Conservation (phyloP, 2,329 filamentous ascomycete genomes). For the Cadophora sp. region DNA sequence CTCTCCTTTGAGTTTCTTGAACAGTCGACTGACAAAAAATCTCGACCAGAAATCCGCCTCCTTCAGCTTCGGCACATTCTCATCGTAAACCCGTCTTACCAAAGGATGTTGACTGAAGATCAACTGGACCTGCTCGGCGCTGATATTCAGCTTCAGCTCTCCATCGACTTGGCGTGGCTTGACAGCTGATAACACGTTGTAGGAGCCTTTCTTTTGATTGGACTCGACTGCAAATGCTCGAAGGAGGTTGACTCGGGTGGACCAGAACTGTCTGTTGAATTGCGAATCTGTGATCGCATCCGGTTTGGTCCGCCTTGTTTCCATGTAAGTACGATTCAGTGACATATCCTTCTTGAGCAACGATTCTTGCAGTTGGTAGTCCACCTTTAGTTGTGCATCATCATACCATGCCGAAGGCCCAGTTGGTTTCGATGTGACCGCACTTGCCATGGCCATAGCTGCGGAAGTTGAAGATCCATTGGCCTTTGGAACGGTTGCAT, state of each 20-base stretch:
- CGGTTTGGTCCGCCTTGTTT: slow-evolving; percentile 82
- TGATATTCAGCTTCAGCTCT: slow-evolving; percentile 81
- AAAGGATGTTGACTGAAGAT: slow-evolving; percentile 94
- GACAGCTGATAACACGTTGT: slow-evolving; percentile 91
- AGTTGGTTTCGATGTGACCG: slow-evolving; percentile 60
- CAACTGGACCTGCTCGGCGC: slow-evolving; percentile 88
- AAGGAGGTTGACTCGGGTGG: slow-evolving; percentile 82
- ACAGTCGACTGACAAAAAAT: slow-evolving; percentile 90
- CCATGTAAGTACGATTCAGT: slow-evolving; percentile 85
- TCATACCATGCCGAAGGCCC: slow-evolving; percentile 75
- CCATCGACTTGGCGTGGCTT: slow-evolving; percentile 80
- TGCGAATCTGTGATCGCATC: slow-evolving; percentile 80
- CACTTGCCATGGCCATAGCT: slow-evolving; percentile 79
- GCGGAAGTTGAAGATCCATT: slow-evolving; percentile 60
- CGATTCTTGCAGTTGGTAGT: slow-evolving; percentile 86
- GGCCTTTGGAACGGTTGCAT: slow-evolving; percentile 43
- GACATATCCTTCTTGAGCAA: slow-evolving; percentile 80
- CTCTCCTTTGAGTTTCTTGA: slow-evolving; percentile 91
- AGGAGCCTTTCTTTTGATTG: slow-evolving; percentile 84
- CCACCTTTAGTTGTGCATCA: slow-evolving; percentile 76
- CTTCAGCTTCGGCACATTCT: slow-evolving; percentile 82
- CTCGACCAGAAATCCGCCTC: slow-evolving; percentile 90
- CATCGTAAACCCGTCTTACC: slow-evolving; percentile 89
- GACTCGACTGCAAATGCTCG: slow-evolving; percentile 90
- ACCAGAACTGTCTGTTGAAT: slow-evolving; percentile 95